Conservation (phyloP, 768 basidiomycete genomes). For the Sistotremastrum niveocremeum region DNA sequence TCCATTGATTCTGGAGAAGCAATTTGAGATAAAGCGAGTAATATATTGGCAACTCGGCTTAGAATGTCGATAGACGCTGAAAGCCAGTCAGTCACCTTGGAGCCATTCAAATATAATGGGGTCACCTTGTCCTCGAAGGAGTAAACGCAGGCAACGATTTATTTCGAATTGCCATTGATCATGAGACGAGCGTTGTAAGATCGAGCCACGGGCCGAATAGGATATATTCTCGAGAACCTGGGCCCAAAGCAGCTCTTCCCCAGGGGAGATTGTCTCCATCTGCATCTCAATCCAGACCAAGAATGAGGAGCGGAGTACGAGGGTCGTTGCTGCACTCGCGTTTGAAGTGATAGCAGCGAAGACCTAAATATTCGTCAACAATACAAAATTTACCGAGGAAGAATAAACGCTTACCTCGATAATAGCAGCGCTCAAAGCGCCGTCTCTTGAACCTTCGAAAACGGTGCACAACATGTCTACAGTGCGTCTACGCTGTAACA, state of each 20-base stretch:
- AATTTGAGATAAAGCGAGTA: too few species aligned
- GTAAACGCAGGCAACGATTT: conserved; percentile 47
- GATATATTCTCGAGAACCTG: conserved; percentile 21
- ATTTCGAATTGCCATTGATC: conserved; percentile 17
- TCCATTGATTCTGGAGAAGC: too few species aligned
- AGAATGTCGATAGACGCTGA: too few species aligned
- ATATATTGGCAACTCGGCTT: too few species aligned
- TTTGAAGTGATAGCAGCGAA: conserved; percentile 65
- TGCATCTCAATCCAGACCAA: conserved; percentile 80
- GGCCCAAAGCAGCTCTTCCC: conserved; percentile 11
- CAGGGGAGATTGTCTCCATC: conserved; percentile 18
- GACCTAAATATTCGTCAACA: conserved; percentile 31
- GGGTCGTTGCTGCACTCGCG: conserved; percentile 49
- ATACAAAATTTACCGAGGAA: neutral
- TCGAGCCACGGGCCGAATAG: conserved; percentile 4
- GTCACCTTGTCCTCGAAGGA: conserved; percentile 40
- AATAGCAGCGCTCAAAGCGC: conserved; percentile 38
- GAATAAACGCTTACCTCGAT: conserved; percentile 40
- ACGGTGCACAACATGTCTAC: conserved; percentile 81
- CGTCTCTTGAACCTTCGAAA: conserved; percentile 56
- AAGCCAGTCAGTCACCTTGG: too few species aligned
- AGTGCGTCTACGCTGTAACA: conserved; percentile 68
- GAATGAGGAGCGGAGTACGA: conserved; percentile 59
- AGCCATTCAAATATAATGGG: neutral
- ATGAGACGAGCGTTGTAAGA: conserved; percentile 4